Base-by-base conservation (phyloP, 2,329 filamentous ascomycete species). In the Aspergillus versicolor region DNA sequence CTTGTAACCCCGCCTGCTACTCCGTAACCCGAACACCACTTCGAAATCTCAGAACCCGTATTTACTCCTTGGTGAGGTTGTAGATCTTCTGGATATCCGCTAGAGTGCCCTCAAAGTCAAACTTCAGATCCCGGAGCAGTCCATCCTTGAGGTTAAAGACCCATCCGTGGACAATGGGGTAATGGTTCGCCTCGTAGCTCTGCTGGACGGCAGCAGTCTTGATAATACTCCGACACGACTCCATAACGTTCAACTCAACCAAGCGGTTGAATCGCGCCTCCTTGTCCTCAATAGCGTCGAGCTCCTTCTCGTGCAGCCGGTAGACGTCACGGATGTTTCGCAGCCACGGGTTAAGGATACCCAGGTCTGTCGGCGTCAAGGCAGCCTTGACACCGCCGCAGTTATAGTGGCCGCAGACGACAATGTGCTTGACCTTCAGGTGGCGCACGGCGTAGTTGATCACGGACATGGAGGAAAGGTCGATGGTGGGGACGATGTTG, bases 161-260 rank as follows among this genome's bases (percentile, higher is more conserved):
- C 87, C 87, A 90, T 37, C 86, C 88, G 74, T 89, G 87, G 52
- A 90, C 87, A 60, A 90, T 81, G 52, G 88, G 88, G 67, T 82
- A 90, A 63, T 81, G 74, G 65, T 88, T 85, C 67, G 82, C 72
- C 45, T 80, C 80, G 67, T 84, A 90, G 17, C 79, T 84, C 68
- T 75, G 82, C 79, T 77, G 88, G 77, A 69, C 74, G 9, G 73
- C 89, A 80, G 71, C 81, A 67, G 73, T 89, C 57, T 70, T 70
- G 55, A 70, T 65, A 21, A 70, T 60, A 46, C 69, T 70, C 30
- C 65, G 48, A 42, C 68, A 70, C 7, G 65, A 67, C 57, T 70
- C 68, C 2, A 70, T 55, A 22, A 71, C 67, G 42, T 71, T 71
- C 45, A 71, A 37, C 54, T 71, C 69, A 19, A 71, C 62, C 22